These are phyloP conservation scores for Antitrichia curtipendula DNA, from an alignment of 225 moss, liverwort and hornwort genomes.

Conservation along the genomic window DNA sequence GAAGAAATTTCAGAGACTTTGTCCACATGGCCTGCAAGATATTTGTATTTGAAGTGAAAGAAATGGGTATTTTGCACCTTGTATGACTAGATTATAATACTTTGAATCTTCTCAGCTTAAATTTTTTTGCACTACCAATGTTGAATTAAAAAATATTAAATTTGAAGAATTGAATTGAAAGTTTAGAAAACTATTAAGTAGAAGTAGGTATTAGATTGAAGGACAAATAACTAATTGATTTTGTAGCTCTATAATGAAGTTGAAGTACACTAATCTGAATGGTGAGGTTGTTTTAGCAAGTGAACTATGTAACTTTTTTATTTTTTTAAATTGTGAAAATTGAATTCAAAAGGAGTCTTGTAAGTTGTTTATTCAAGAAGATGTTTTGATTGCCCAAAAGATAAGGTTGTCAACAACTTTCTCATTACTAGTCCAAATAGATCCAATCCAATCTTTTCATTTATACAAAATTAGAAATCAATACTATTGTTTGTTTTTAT, in stretches of 20 bases:
- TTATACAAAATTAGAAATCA: not conserved
- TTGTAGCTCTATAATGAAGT: not conserved
- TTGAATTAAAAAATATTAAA: not conserved
- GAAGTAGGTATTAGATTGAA: not conserved
- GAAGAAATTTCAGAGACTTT: not conserved
- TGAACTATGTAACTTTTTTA: not conserved
- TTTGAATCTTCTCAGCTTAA: not conserved
- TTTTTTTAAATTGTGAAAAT: not conserved
- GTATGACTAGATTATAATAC: not conserved
- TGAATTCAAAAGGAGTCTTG: not conserved
- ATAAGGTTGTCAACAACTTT: not conserved
- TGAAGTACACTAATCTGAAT: not conserved
- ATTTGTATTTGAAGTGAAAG: not conserved
- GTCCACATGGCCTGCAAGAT: accelerated
- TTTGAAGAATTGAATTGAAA: not conserved
- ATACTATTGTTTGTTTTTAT: too few relatives aligned
- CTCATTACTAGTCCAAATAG: not conserved
- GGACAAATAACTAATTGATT: not conserved
- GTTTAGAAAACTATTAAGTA: not conserved
- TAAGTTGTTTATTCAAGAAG: too few relatives aligned
- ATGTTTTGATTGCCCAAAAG: too few relatives aligned
- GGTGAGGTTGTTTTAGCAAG: not conserved
- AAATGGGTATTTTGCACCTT: not conserved
- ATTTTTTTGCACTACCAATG: not conserved
- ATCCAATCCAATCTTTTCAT: not conserved